Percentiles rank a stretch among this genome's conserved stretches.
Conservation (phyloP, 164 flowering plant species). For the Macadamia tetraphylla region DNA sequence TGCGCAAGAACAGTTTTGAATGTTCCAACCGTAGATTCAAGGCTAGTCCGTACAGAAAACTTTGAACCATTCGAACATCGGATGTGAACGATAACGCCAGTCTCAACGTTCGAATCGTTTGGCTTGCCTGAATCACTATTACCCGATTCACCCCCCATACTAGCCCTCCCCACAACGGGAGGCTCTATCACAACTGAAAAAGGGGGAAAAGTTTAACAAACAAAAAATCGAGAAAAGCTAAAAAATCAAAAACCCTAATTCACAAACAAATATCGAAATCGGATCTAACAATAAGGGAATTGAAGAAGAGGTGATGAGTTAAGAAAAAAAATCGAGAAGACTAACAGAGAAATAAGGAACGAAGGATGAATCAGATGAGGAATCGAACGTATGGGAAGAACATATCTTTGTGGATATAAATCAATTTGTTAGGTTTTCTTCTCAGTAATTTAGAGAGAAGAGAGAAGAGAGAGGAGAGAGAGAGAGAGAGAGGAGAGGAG, state of each 20-base stretch:
- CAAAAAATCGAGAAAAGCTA: neutral
- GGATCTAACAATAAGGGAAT: neutral
- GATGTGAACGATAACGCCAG: constrained; percentile 38
- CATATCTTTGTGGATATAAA: neutral
- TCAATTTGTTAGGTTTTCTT: no score
- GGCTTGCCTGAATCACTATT: constrained; percentile 44
- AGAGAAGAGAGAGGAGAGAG: neutral
- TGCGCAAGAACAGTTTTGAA: constrained; percentile 59
- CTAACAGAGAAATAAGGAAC: neutral
- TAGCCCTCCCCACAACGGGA: constrained; percentile 11
- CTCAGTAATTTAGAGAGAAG: neutral
- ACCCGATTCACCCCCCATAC: constrained; percentile 38
- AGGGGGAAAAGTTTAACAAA: neutral
- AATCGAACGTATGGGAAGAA: neutral
- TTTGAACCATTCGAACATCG: constrained; percentile 77
- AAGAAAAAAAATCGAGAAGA: neutral
- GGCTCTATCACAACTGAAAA: neutral
- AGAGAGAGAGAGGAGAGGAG: neutral
- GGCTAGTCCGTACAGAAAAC: constrained; percentile 45
- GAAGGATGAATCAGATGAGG: neutral
- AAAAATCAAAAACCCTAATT: constrained; percentile 8
- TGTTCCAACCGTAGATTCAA: constrained; percentile 46
- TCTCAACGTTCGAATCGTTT: constrained; percentile 17
- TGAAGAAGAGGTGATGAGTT: no score
- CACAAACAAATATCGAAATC: neutral